Base-by-base conservation (phyloP, 148 eudicot species). In the Mesembryanthemum crystallinum region DNA sequence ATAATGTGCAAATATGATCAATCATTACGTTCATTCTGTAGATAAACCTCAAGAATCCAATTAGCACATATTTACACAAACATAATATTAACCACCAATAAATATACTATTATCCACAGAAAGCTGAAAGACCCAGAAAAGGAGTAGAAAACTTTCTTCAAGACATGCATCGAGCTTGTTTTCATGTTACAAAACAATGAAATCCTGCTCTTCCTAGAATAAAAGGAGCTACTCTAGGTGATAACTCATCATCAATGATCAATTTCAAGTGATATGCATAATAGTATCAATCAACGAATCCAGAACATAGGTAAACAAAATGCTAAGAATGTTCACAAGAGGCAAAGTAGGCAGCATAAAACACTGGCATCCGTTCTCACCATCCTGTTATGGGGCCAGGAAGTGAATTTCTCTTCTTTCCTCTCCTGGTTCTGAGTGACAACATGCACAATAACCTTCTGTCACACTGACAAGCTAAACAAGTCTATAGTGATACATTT, bases 381-480 rank as follows among this genome's bases (percentile, higher is more conserved):
- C 61, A n/a, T 57, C 57, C 17, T 20, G 21, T 52, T 13, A 52
- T 45, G 49, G 49, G 14, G 14, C 12, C n/a, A 18, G 2, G 57
- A 12, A 7, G n/a, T 3, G 3, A n/a, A 13, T 3, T 52, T 17
- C 12, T 13, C 17, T 20, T 17, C 7, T 18, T 20, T 52, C n/a
- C n/a, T 52, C 57, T 52, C 57, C 57, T 52, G 57, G 57, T 52
- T 52, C 61, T 57, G 61, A 57, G 61, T 9, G 11, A 52, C 57
- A 52, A 52, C n/a, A 52, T 52, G n/a, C 5, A 57, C n/a, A 57
- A 23, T n/a, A 57, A 57, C 18, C 18, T 57, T 57, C 27, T 18
- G 61, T 8, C 7, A 23, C 61, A 57, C 61, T 57, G 10, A n/a
- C n/a, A n/a, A 57, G 3, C 61, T 1, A 35, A 3, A 35, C 39